These are phyloP conservation scores for Astraeus odoratus DNA, from an alignment of 768 basidiomycete genomes.

Conservation along the genomic window DNA sequence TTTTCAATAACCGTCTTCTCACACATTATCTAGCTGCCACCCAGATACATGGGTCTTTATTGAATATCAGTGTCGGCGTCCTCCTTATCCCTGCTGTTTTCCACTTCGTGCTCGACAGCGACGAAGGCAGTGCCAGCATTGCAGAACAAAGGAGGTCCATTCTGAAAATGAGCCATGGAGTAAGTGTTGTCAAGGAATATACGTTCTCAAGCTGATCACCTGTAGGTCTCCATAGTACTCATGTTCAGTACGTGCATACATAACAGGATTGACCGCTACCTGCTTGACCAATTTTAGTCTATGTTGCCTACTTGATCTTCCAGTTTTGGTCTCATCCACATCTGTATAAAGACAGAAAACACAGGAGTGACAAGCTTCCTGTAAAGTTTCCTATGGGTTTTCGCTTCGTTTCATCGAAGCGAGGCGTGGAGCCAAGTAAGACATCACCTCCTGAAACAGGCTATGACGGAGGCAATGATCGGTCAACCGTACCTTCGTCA, in stretches of 20 bases:
- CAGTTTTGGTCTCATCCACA: conserved; percentile 52
- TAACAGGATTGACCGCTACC: neutral
- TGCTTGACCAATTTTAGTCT: conserved; percentile 31
- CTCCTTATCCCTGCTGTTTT: conserved; percentile 77
- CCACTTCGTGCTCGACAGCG: conserved; percentile 44
- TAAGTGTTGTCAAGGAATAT: conserved; percentile 21
- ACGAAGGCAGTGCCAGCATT: conserved; percentile 14
- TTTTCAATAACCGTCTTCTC: neutral
- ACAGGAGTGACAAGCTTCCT: conserved; percentile 35
- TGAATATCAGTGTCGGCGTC: conserved; percentile 75
- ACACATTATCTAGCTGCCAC: conserved; percentile 37
- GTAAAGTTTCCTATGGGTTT: conserved; percentile 26
- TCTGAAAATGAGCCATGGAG: conserved; percentile 46
- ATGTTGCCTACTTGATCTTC: conserved; percentile 44
- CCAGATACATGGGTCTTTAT: conserved; percentile 68
- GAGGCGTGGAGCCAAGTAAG: conserved; percentile 18
- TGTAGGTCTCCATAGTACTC: conserved; percentile 45
- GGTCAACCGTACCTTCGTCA: conserved; percentile 8
- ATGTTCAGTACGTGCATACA: conserved; percentile 36
- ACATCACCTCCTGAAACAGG: conserved; percentile 16
- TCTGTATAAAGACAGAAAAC: conserved; percentile 43
- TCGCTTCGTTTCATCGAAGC: conserved; percentile 21
- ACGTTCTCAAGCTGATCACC: neutral
- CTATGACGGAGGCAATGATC: conserved; percentile 9
- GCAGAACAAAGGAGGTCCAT: conserved; percentile 34